phyloP scores from a whole-genome alignment of 345 rosid genomes.

The Firmiana major region DNA sequence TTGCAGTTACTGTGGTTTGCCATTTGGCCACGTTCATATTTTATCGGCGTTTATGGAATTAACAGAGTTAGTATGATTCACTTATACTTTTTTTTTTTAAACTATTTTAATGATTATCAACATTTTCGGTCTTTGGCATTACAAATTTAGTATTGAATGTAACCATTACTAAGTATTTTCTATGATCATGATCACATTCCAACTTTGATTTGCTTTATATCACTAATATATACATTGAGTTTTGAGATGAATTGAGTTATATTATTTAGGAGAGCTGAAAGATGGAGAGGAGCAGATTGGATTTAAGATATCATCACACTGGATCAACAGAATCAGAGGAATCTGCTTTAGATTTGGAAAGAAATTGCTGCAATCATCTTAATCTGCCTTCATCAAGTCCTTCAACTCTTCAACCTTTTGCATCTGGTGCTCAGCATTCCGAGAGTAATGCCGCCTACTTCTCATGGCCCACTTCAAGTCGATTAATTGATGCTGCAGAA shows the following conservation, averaged over 20 bases:
- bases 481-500: slow-evolving; percentile 59
- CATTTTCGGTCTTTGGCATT: background rate
- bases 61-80: slow-evolving; percentile 8
- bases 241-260: slow-evolving; percentile 17
- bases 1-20: slow-evolving; percentile 10
- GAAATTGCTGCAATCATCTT: slow-evolving; percentile 47
- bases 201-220: background rate
- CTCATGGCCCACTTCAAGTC: slow-evolving; percentile 75
- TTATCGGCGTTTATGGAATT: slow-evolving; percentile 11
- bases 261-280: slow-evolving; percentile 20
- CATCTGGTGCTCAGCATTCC: slow-evolving; percentile 59
- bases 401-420: slow-evolving; percentile 55
- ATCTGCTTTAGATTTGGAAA: slow-evolving; percentile 68
- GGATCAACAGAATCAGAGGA: slow-evolving; percentile 64
- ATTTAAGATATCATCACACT: slow-evolving; percentile 37
- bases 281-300: slow-evolving; percentile 45
- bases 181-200: background rate
- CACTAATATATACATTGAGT: background rate
- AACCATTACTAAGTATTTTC: slow-evolving; percentile 9
- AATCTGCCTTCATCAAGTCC: slow-evolving; percentile 56
- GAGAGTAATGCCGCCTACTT: slow-evolving; percentile 82
- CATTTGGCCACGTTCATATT: background rate
- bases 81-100: background rate
- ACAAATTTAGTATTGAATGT: background rate
- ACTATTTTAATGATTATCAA: background rate